These are phyloP conservation scores for Cochlearia excelsa DNA, from an alignment of 345 rosid species.

Conservation along the genomic window DNA sequence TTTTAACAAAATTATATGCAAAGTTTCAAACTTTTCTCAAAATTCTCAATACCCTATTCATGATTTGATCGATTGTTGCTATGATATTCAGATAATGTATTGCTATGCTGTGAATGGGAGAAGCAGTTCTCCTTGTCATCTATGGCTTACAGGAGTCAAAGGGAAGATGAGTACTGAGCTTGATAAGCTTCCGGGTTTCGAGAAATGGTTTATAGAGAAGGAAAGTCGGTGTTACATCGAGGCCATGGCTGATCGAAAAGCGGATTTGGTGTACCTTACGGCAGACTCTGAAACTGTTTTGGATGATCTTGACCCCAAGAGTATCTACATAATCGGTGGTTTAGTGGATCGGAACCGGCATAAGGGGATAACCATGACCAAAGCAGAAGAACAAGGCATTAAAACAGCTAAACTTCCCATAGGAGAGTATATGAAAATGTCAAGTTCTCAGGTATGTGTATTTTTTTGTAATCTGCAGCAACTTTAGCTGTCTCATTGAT, in stretches of 20 bases:
- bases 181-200: conserved; percentile 75
- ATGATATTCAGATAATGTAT: conserved; percentile 55
- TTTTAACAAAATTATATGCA: not conserved
- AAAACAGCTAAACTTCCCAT: conserved; percentile 87
- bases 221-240: conserved; percentile 63
- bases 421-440: conserved; percentile 85
- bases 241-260: conserved; percentile 64
- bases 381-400: conserved; percentile 87
- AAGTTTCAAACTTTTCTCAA: not conserved
- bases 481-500: not conserved
- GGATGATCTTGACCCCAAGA: conserved; percentile 57
- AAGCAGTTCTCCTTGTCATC: conserved; percentile 54
- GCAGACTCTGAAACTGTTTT: conserved; percentile 79
- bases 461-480: too few relatives aligned
- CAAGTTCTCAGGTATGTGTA: conserved; percentile 75
- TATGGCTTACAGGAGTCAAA: conserved; percentile 81
- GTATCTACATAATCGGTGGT: conserved; percentile 75
- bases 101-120: conserved; percentile 87
- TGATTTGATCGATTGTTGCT: not conserved
- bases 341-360: conserved; percentile 90
- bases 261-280: conserved; percentile 74
- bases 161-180: conserved; percentile 69
- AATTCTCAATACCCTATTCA: too few relatives aligned
- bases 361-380: conserved; percentile 87
- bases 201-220: conserved; percentile 86